These are phyloP conservation scores for Saxophila tyrrhenica DNA, from an alignment of 495 filamentous ascomycete genomes.

Conservation along the genomic window DNA sequence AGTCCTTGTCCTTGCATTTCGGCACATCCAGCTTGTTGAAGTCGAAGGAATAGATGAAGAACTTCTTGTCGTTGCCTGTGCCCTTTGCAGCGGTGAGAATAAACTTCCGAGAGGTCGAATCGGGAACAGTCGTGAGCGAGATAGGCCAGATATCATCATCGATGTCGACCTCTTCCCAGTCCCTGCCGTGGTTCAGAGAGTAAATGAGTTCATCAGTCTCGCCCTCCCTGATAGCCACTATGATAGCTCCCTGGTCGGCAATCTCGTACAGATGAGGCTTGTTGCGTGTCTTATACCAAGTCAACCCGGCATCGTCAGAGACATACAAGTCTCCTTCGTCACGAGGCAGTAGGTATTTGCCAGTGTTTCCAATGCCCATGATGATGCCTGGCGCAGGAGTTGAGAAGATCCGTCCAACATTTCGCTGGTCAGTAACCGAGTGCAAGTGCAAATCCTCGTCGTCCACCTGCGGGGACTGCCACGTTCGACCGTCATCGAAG, in stretches of 20 bases:
- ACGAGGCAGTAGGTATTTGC: constrained; percentile 53
- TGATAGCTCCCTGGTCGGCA: constrained; percentile 77
- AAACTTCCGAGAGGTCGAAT: constrained; percentile 86
- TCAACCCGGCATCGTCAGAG: constrained; percentile 82
- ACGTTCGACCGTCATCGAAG: constrained; percentile 85
- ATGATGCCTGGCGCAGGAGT: constrained; percentile 85
- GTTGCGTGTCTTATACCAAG: constrained; percentile 61
- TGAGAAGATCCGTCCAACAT: constrained; percentile 79
- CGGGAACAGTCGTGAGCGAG: constrained; percentile 71
- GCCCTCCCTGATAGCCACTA: constrained; percentile 66
- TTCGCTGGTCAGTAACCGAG: constrained; percentile 70
- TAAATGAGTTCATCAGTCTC: constrained; percentile 58
- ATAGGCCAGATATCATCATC: constrained; percentile 43
- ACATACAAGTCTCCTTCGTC: constrained; percentile 66
- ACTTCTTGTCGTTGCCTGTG: constrained; percentile 36
- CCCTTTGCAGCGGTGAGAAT: constrained; percentile 47
- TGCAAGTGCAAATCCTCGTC: constrained; percentile 66
- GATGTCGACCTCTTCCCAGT: constrained; percentile 57
- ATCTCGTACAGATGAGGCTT: constrained; percentile 93
- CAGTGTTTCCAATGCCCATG: constrained; percentile 87
- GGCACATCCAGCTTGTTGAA: constrained; percentile 71
- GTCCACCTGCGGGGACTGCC: constrained; percentile 50
- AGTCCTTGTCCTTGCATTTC: constrained; percentile 68
- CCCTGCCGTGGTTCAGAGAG: constrained; percentile 76
- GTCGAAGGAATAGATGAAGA: constrained; percentile 61